Evolutionary conservation across 345 rosid genomes (phyloP).

Genomic region (Euphorbia pulcherrima): DNA sequence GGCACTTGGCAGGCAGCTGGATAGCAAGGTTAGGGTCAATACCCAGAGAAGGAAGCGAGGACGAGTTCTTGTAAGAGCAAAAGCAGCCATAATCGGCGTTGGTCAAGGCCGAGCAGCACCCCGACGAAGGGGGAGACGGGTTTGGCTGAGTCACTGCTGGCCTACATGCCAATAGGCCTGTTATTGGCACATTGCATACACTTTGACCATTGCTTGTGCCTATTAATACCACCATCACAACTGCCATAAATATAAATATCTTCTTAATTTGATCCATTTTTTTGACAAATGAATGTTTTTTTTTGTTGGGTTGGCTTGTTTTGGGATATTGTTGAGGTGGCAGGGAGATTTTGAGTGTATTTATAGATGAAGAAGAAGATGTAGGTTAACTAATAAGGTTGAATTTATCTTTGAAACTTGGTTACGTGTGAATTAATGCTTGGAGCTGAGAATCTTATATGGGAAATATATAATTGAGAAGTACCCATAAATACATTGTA

Average conservation of each 20-base stretch:
- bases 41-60: constrained; percentile 45
- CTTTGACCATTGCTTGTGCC: constrained; percentile 28
- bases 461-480: too few relatives aligned
- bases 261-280: background rate
- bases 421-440: too few relatives aligned
- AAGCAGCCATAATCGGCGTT: constrained; percentile 44
- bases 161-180: constrained; percentile 43
- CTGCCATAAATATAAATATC: background rate
- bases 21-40: constrained; percentile 57
- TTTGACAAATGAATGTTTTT: too few relatives aligned
- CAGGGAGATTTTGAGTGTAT: too few relatives aligned
- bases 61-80: constrained; percentile 50
- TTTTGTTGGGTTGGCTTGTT: too few relatives aligned
- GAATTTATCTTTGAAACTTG: too few relatives aligned
- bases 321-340: too few relatives aligned
- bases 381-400: too few relatives aligned
- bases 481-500: too few relatives aligned
- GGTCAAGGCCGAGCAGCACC: constrained; percentile 45
- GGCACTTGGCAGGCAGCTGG: constrained; percentile 51
- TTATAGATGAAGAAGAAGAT: too few relatives aligned
- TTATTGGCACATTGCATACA: constrained; percentile 36
- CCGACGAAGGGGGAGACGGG: constrained; percentile 31
- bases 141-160: constrained; percentile 45
- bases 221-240: constrained; percentile 8
- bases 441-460: too few relatives aligned